Evolutionary conservation across 2,329 filamentous ascomycete species (phyloP).

Genomic region (Phialophora chinensis): DNA sequence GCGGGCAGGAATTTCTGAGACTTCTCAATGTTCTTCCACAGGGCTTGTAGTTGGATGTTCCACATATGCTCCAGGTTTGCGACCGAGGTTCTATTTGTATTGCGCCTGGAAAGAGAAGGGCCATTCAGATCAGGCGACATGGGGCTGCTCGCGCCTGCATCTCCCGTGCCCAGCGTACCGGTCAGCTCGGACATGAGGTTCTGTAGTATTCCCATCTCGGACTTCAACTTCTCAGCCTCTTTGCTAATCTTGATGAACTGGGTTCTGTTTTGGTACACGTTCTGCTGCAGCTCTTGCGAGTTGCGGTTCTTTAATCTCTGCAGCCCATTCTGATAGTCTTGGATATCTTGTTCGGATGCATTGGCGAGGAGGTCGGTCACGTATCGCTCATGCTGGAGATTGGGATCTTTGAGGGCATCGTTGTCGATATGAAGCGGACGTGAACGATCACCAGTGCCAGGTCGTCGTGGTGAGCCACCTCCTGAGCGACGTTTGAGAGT

Average conservation of each 20-base stretch:
- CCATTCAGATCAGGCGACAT: slow-evolving; percentile 45
- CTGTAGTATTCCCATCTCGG: slow-evolving; percentile 88
- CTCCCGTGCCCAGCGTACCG: slow-evolving; percentile 61
- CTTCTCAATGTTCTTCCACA: slow-evolving; percentile 97
- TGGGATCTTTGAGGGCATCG: slow-evolving; percentile 78
- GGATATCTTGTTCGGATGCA: slow-evolving; percentile 85
- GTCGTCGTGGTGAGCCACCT: slow-evolving; percentile 60
- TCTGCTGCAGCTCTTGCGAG: slow-evolving; percentile 85
- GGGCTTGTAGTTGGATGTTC: slow-evolving; percentile 72
- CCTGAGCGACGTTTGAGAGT: slow-evolving; percentile 56
- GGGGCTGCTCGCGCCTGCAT: slow-evolving; percentile 50
- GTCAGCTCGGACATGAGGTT: slow-evolving; percentile 94
- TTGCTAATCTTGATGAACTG: slow-evolving; percentile 99
- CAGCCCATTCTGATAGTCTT: slow-evolving; percentile 76
- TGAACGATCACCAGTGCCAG: slow-evolving; percentile 55
- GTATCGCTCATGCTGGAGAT: slow-evolving; percentile 77
- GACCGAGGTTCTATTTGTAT: slow-evolving; percentile 88
- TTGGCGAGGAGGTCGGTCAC: slow-evolving; percentile 73
- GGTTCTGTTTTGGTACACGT: slow-evolving; percentile 93
- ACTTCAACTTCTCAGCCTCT: slow-evolving; percentile 96
- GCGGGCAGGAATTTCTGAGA: slow-evolving; percentile 97
- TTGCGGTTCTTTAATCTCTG: slow-evolving; percentile 78
- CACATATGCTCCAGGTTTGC: slow-evolving; percentile 73
- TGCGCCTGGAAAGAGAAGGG: slow-evolving; percentile 48
- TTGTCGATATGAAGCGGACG: slow-evolving; percentile 73